phyloP scores from a whole-genome alignment of 2,329 filamentous ascomycete species.

The Grosmannia clavigera region DNA sequence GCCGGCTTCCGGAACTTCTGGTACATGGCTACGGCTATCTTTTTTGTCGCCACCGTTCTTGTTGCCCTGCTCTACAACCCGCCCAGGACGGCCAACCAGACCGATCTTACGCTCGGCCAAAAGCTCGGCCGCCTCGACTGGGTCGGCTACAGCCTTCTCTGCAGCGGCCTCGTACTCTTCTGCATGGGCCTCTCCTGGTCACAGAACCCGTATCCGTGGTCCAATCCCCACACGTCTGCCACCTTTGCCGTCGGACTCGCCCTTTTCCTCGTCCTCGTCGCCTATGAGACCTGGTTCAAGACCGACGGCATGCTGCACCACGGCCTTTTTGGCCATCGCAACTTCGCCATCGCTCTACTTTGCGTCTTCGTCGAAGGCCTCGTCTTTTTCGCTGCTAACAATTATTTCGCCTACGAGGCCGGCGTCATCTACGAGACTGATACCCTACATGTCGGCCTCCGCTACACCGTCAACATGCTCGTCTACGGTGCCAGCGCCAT shows the following conservation, averaged over 20 bases:
- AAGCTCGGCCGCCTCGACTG: constrained; percentile 26
- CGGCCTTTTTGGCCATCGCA: constrained; percentile 24
- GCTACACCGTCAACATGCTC: constrained; percentile 23
- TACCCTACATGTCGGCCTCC: constrained; percentile 18
- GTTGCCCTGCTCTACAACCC: constrained; percentile 22
- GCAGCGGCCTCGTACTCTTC: constrained; percentile 24
- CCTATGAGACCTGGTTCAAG: constrained; percentile 23
- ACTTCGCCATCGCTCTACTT: constrained; percentile 23
- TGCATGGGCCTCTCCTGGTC: constrained; percentile 26
- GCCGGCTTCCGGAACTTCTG: constrained; percentile 24
- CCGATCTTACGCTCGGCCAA: constrained; percentile 15
- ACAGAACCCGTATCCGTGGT: constrained; percentile 26
- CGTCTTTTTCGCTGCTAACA: constrained; percentile 28
- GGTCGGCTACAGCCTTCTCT: constrained; percentile 24
- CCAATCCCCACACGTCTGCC: constrained; percentile 21
- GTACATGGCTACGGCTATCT: constrained; percentile 21
- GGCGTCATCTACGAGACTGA: constrained; percentile 23
- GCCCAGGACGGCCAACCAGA: constrained; percentile 17
- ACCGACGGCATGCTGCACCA: constrained; percentile 29
- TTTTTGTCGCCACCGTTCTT: constrained; percentile 16
- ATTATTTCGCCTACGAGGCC: constrained; percentile 28
- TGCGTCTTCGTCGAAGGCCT: constrained; percentile 26
- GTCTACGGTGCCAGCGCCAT: constrained; percentile 18
- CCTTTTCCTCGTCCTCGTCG: constrained; percentile 15
- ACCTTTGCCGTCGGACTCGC: constrained; percentile 23